Base-by-base conservation (phyloP, 768 basidiomycete genomes). In the Leccinum variicolor region DNA sequence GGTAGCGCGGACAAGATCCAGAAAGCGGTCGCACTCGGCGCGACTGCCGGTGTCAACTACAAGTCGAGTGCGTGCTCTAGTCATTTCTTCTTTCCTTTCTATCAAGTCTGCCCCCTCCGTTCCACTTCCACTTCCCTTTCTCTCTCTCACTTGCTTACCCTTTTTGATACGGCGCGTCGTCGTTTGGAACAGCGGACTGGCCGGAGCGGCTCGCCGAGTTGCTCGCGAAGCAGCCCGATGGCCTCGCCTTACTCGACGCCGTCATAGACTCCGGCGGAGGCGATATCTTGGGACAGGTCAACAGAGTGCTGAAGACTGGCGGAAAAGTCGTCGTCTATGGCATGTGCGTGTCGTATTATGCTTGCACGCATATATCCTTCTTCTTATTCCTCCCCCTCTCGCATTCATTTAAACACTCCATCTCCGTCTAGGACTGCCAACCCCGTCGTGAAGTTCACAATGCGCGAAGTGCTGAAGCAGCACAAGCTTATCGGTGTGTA, bases 391-490 rank as follows among this genome's bases (percentile, higher is more conserved):
- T 34, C 14, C 13, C 33, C 9, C 43, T 17, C 21, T 6, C 36
- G 45, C 50, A 26, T 55, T 59, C 58, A 54, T 56, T 56, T 50
- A 23, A 23, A 48, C 14, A 6, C 17, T 58, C 53, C 50, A 56
- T 61, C 17, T 60, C 55, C 14, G 45, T 23, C 23, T 25, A 46
- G 45, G 45, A 23, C 45, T 46, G 45, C 45, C 45, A 25, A 46
- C 23, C 83, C 84, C 0, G 73, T 77, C 50, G 79, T 90, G 41
- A 78, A 75, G 36, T 79, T 94, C 66, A 88, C 86, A 10, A 92
- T 94, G 87, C 81, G 83, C 17, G 83, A 90, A 62, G 87, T 94
- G 23, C 66, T 94, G 61, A 85, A 81, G 64, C 87, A 90, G 63
- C 84, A 87, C 41, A 83, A 85, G 60, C 74, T 94, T 41, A 76